phyloP scores from a whole-genome alignment of 1,139 yeast species.

The Nadsonia commutata region DNA sequence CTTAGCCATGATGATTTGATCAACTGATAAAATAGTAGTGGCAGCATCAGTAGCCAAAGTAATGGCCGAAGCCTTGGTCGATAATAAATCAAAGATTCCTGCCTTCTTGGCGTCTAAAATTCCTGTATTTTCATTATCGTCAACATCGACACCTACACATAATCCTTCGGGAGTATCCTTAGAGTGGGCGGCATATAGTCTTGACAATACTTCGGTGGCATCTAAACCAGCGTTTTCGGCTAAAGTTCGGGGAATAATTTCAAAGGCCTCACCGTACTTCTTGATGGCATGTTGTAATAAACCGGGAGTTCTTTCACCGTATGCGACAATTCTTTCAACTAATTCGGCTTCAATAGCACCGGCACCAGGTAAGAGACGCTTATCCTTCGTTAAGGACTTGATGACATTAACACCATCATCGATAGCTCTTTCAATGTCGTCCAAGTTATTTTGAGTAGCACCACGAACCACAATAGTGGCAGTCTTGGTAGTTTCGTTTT shows the following conservation, averaged over 20 bases:
- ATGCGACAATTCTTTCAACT: conserved; percentile 60
- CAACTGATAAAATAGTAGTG: conserved; percentile 74
- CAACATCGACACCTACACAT: conserved; percentile 58
- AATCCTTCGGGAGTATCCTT: conserved; percentile 22
- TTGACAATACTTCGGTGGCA: conserved; percentile 73
- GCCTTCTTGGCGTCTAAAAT: conserved; percentile 53
- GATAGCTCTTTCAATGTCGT: conserved; percentile 91
- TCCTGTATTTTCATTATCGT: conserved; percentile 48
- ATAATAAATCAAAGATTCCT: conserved; percentile 64
- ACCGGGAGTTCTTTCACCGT: conserved; percentile 92
- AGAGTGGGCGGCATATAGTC: conserved; percentile 76
- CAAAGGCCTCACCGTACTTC: conserved; percentile 88
- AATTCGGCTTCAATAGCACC: conserved; percentile 93
- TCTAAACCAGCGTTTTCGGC: conserved; percentile 94
- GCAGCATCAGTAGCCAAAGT: conserved; percentile 94
- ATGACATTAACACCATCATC: conserved; percentile 93
- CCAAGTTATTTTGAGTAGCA: conserved; percentile 89
- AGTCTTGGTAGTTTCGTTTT: conserved; percentile 48
- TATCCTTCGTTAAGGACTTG: conserved; percentile 73
- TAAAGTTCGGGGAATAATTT: conserved; percentile 79
- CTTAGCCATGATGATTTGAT: conserved; percentile 87
- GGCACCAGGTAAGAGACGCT: conserved; percentile 82
- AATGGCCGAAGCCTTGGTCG: conserved; percentile 76
- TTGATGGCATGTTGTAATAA: conserved; percentile 85
- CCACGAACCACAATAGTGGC: conserved; percentile 91